Conservation (phyloP, 2,329 filamentous ascomycete genomes). For the Cercospora canescens region DNA sequence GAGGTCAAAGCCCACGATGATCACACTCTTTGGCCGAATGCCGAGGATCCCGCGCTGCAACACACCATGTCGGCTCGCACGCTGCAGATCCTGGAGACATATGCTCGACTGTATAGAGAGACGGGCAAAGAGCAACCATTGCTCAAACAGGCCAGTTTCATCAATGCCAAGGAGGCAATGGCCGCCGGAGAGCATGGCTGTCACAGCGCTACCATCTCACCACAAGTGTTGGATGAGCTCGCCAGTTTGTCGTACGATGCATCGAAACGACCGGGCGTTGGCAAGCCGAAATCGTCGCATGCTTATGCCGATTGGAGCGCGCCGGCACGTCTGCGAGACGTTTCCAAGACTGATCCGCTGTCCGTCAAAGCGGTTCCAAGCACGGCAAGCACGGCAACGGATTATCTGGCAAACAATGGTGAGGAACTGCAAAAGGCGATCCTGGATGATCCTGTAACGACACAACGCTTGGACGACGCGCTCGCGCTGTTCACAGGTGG, state of each 20-base stretch:
- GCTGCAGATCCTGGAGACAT: constrained; percentile 23
- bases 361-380: constrained; percentile 9
- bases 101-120: constrained; percentile 12
- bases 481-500: constrained; percentile 22
- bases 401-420: constrained; percentile 24
- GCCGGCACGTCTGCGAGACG: constrained; percentile 16
- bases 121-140: constrained; percentile 39
- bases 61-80: constrained; percentile 24
- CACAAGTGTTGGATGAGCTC: constrained; percentile 47
- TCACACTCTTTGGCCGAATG: constrained; percentile 15
- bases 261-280: constrained; percentile 20
- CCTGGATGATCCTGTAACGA: constrained; percentile 21
- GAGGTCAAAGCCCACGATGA: constrained; percentile 59
- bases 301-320: constrained; percentile 17
- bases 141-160: constrained; percentile 46
- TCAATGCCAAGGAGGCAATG: constrained; percentile 59
- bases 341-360: constrained; percentile 22
- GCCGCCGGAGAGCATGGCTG: constrained; percentile 53
- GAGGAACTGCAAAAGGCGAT: constrained; percentile 22
- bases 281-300: constrained; percentile 20
- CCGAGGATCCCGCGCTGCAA: constrained; percentile 19
- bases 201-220: constrained; percentile 61
- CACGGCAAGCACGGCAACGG: constrained; percentile 17
- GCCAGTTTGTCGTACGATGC: constrained; percentile 23
- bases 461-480: constrained; percentile 21